Evolutionary conservation across 2,329 filamentous ascomycete species (phyloP).

Genomic region (Sclerotinia spermophila): DNA sequence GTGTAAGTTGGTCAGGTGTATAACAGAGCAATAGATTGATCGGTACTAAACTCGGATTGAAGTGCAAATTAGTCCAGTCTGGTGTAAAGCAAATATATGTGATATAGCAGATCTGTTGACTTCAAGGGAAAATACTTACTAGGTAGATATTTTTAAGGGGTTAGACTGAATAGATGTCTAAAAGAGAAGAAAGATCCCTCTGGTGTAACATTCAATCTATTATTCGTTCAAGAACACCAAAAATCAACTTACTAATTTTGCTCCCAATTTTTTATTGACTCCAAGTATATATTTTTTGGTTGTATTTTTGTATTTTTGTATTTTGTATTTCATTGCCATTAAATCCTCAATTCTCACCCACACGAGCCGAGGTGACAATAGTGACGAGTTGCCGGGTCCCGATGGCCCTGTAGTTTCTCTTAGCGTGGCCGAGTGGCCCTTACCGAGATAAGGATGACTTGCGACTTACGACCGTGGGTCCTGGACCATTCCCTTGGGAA

Average conservation of each 20-base stretch:
- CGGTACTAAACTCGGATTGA: background rate
- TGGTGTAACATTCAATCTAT: background rate
- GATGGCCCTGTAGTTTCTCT: constrained; percentile 4
- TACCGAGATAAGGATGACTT: constrained; percentile 11
- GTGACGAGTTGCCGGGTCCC: constrained; percentile 9
- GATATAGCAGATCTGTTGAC: background rate
- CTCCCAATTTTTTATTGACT: background rate
- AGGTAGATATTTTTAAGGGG: background rate
- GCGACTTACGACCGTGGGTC: constrained; percentile 4
- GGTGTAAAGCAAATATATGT: background rate
- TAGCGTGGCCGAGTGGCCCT: constrained; percentile 4
- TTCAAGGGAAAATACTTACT: background rate
- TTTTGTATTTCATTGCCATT: background rate
- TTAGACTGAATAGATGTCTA: background rate
- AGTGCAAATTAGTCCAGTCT: background rate
- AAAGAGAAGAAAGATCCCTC: background rate
- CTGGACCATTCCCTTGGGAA: constrained; percentile 1
- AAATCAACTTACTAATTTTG: background rate
- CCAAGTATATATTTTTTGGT: background rate
- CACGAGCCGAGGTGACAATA: constrained; percentile 8
- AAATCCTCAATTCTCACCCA: background rate
- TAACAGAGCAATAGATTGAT: background rate
- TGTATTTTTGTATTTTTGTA: background rate
- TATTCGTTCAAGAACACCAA: background rate
- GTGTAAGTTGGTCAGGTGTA: background rate